Evolutionary conservation across 176 grass and related monocot genomes (phyloP).

Genomic region (Alopecurus myosuroides): DNA sequence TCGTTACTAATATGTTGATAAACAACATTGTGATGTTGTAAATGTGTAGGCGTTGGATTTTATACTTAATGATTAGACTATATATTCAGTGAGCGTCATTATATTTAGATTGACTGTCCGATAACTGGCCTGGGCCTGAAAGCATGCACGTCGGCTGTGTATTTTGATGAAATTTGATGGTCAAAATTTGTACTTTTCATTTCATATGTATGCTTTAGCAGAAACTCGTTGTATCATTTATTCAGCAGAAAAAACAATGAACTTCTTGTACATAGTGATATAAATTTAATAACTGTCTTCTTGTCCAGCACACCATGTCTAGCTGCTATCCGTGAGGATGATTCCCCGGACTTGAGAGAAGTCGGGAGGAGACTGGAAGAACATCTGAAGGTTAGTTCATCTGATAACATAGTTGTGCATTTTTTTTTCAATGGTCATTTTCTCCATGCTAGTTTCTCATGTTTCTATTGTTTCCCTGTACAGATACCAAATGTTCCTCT

Average conservation of each 20-base stretch:
- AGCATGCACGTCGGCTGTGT: neutral
- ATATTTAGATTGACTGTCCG: neutral
- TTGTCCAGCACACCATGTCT: constrained; percentile 58
- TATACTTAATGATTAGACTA: neutral
- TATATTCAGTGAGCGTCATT: neutral
- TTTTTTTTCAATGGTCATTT: neutral
- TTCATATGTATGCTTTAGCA: neutral
- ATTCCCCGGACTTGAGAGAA: constrained; percentile 56
- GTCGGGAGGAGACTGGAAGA: constrained; percentile 56
- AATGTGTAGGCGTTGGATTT: neutral
- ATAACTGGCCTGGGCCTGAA: neutral
- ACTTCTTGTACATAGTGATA: neutral
- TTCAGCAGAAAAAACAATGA: neutral
- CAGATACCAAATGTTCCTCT: constrained; percentile 58
- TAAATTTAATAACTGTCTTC: neutral
- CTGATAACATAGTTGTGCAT: neutral
- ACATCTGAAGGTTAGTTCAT: constrained; percentile 45
- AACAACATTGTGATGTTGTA: neutral
- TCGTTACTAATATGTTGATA: neutral
- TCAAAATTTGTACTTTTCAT: neutral
- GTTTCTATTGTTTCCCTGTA: neutral
- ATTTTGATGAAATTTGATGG: neutral
- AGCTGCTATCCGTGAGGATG: constrained; percentile 63
- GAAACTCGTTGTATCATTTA: neutral
- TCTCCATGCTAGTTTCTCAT: neutral